Evolutionary conservation across 257 asterid species (phyloP), one percentile per base, ranked within the genome.

Genomic region (Jasminum sambac): DNA sequence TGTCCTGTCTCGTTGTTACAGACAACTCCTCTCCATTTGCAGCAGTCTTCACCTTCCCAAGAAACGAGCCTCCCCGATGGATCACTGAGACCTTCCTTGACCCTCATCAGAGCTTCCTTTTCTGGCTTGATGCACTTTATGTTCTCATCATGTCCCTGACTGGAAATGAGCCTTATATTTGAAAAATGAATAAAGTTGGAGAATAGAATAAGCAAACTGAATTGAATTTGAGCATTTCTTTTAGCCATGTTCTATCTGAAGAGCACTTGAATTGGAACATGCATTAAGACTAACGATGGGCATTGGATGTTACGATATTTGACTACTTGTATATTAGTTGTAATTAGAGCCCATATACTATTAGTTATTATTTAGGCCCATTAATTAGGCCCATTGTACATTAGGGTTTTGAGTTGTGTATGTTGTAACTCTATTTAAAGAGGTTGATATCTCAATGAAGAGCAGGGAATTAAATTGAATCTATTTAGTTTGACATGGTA

Each of bases 21-120:
- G 11, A 30, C 23, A 2, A 77, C 76, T 23, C 84, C 82, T 6
- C 36, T 64, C 82, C 84, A 80, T 40, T 17, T 16, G 30, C 81
- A 80, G 57, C 84, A 73, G 36, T 80, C 74, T 1, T 76, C 75
- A 1, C 77, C 79, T 1, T 17, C 63, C 84, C 84, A 80, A 10
- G 77, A 66, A 24, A 65, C 44, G 30, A 80, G 77, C 25, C 74
- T 44, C 23, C 59, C 48, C 5, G 74, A 66, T 13, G 67, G 71
- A 44, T 80, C 79, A 11, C 14, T 11, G 16, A 80, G 61, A 21
- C 39, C 38, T 55, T 66, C 11, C 60, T 66, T 69, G 69, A 80
- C 63, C 12, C 39, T 42, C 23, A 74, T 40, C 5, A 77, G 73
- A 24, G 82, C 70, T 23, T 69, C 43, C 30, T 66, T 77, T 67